These are phyloP conservation scores for Colletotrichum liaoningense DNA, from an alignment of 2,329 filamentous ascomycete genomes.

Conservation along the genomic window DNA sequence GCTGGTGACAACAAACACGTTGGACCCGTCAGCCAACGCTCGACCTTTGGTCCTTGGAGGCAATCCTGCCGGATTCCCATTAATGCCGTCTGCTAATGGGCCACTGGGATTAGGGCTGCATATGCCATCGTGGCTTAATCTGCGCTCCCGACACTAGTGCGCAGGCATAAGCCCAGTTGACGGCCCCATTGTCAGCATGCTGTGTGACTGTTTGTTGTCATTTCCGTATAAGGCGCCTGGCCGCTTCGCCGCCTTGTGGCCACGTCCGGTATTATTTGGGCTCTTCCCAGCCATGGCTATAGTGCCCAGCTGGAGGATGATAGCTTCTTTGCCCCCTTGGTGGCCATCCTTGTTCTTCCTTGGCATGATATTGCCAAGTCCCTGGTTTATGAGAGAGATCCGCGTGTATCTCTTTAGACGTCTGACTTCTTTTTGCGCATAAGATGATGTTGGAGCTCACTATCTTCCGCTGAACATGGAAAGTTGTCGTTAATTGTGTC, in stretches of 20 bases:
- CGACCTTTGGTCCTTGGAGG: slow-evolving; percentile 5
- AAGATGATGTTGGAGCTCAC: no score
- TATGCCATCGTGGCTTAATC: slow-evolving; percentile 32
- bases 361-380: background rate
- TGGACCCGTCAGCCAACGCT: slow-evolving; percentile 19
- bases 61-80: slow-evolving; percentile 8
- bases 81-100: slow-evolving; percentile 21
- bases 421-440: no score
- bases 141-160: slow-evolving; percentile 28
- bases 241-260: background rate
- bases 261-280: background rate
- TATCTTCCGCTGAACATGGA: no score
- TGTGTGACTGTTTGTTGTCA: slow-evolving; percentile 11
- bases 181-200: slow-evolving; percentile 14
- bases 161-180: slow-evolving; percentile 30
- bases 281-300: background rate
- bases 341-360: background rate
- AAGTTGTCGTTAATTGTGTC: no score
- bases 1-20: background rate
- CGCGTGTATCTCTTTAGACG: no score
- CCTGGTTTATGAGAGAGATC: background rate
- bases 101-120: slow-evolving; percentile 34
- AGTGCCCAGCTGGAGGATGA: background rate
- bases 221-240: background rate
- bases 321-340: background rate